These are phyloP conservation scores for Porodaedalea pini DNA, from an alignment of 1,284 basidiomycete genomes.

Conservation along the genomic window DNA sequence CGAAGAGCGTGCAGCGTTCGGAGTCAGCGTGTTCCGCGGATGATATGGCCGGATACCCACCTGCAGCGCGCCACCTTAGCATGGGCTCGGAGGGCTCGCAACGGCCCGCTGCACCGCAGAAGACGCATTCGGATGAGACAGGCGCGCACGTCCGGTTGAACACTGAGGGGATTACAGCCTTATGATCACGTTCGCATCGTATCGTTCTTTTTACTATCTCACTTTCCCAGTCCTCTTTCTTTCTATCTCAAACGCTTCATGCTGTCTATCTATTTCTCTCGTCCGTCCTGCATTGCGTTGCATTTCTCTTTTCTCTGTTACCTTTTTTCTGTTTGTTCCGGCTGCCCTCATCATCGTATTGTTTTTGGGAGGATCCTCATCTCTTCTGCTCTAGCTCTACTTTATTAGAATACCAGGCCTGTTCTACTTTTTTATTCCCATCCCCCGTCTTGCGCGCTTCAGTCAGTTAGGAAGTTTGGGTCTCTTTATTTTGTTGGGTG, in stretches of 20 bases:
- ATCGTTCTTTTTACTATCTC: neutral
- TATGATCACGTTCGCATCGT: no score
- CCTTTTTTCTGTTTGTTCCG: neutral
- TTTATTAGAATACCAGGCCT: neutral
- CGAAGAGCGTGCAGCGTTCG: neutral
- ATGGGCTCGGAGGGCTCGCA: slow-evolving; percentile 7
- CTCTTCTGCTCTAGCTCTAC: neutral
- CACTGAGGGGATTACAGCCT: neutral
- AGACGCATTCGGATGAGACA: slow-evolving; percentile 17
- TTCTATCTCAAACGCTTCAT: no score
- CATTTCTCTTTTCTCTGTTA: neutral
- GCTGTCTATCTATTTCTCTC: neutral
- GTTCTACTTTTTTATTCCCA: neutral
- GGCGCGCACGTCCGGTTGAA: neutral
- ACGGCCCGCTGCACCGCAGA: slow-evolving; percentile 2
- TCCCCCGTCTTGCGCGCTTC: neutral
- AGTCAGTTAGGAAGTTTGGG: neutral
- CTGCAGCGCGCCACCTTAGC: slow-evolving; percentile 1
- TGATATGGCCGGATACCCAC: neutral
- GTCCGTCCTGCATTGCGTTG: neutral
- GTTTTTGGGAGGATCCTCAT: neutral
- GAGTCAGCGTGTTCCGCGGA: slow-evolving; percentile 2
- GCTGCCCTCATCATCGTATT: neutral
- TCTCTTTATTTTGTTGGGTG: neutral
- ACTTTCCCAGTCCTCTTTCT: neutral